A percentile compares a stretch with the other conserved stretches of the same genome.
These are phyloP conservation scores for Zygoascus flipseniorum DNA, from an alignment of 805 yeast genomes.

Conservation along the genomic window DNA sequence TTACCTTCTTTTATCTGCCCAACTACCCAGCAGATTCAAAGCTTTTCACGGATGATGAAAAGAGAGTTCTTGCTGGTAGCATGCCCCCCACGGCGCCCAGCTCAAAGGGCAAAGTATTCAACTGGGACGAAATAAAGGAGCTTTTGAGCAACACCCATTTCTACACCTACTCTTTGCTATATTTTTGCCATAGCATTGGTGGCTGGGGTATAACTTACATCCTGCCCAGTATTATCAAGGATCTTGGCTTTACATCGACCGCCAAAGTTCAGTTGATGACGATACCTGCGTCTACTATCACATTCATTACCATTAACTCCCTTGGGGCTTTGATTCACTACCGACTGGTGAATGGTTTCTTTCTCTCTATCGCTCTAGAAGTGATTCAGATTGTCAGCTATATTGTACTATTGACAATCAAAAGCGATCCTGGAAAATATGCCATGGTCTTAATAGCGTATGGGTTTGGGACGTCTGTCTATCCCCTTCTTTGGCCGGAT, in stretches of 20 bases:
- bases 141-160: not conserved
- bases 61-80: not conserved
- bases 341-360: no score
- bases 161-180: not conserved
- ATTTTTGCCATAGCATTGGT: not conserved
- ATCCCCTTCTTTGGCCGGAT: no score
- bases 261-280: not conserved
- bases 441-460: no score
- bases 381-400: no score
- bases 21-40: not conserved
- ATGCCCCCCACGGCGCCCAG: not conserved
- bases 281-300: not conserved
- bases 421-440: no score
- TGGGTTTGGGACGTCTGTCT: no score
- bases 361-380: no score
- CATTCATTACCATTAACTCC: no score
- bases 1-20: not conserved
- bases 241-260: not conserved
- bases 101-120: not conserved
- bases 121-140: not conserved
- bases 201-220: not conserved
- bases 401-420: no score
- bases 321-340: no score
- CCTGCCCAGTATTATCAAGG: not conserved
- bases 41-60: not conserved